A percentile compares a stretch with the other conserved stretches of the same genome.
phyloP scores from a whole-genome alignment of 2,329 filamentous ascomycete species.

The Coniochaeta sp. region DNA sequence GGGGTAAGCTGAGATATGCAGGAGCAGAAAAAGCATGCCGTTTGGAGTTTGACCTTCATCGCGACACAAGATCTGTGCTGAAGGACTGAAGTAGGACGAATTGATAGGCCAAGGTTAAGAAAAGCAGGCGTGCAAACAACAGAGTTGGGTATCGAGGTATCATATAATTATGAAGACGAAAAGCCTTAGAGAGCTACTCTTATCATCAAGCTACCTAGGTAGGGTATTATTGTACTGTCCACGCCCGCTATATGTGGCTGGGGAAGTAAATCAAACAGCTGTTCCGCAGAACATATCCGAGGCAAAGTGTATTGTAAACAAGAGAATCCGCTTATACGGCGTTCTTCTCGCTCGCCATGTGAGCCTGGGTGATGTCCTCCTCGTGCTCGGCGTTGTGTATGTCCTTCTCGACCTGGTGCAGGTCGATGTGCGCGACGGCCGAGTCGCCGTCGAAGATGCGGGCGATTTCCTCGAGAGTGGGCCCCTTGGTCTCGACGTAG shows the following conservation, averaged over 20 bases:
- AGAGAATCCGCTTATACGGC: slow-evolving; percentile 9
- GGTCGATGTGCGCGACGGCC: slow-evolving; percentile 46
- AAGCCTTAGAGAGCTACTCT: neutral
- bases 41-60: no score
- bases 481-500: slow-evolving; percentile 64
- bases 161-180: neutral
- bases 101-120: neutral
- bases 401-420: slow-evolving; percentile 50
- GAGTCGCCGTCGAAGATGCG: slow-evolving; percentile 63
- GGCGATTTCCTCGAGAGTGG: slow-evolving; percentile 63
- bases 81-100: neutral
- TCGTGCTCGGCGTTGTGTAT: slow-evolving; percentile 27
- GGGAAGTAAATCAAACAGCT: neutral
- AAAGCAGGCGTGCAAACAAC: neutral
- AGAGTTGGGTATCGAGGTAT: neutral
- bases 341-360: slow-evolving; percentile 13
- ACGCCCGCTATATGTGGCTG: neutral
- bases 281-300: neutral
- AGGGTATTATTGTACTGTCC: neutral
- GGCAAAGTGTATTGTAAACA: no score
- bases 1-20: neutral
- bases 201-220: neutral
- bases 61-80: no score
- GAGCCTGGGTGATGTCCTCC: slow-evolving; percentile 21
- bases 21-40: no score